Evolutionary conservation across 2,329 filamentous ascomycete genomes (phyloP).

Genomic region (Fusarium circinatum): DNA sequence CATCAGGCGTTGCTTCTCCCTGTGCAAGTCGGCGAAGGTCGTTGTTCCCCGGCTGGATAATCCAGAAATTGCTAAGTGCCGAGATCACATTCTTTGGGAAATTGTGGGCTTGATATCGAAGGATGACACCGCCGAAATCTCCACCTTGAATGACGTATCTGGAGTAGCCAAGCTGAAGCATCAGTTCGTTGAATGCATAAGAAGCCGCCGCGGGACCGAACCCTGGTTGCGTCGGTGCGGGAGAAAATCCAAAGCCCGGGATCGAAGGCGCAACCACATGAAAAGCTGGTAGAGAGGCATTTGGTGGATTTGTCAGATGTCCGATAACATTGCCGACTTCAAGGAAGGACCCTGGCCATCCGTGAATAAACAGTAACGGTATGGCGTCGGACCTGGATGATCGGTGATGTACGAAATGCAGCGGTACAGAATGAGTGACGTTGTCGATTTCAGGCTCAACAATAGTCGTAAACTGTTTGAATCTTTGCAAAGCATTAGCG

Average conservation of each 20-base stretch:
- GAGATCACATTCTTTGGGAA: neutral
- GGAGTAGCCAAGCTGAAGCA: neutral
- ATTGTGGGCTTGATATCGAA: neutral
- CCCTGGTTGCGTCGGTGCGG: neutral
- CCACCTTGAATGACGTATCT: neutral
- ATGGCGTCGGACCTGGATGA: fast-evolving
- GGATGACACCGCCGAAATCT: neutral
- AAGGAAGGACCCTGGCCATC: neutral
- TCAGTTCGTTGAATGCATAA: neutral
- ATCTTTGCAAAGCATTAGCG: neutral
- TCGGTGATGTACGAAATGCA: neutral
- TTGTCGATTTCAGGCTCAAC: neutral
- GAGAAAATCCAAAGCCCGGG: neutral
- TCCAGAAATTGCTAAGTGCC: neutral
- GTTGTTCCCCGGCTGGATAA: neutral
- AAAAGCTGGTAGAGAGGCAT: neutral
- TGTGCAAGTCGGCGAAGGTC: neutral
- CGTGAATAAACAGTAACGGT: neutral
- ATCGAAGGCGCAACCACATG: constrained; percentile 1
- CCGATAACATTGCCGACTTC: neutral
- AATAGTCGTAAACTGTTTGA: neutral
- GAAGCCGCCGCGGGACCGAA: neutral
- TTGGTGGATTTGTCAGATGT: neutral
- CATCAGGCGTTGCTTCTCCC: neutral
- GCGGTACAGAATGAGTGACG: neutral